Evolutionary conservation across 202 grass and related monocot species (phyloP).

Genomic region (Carex sylvatica): DNA sequence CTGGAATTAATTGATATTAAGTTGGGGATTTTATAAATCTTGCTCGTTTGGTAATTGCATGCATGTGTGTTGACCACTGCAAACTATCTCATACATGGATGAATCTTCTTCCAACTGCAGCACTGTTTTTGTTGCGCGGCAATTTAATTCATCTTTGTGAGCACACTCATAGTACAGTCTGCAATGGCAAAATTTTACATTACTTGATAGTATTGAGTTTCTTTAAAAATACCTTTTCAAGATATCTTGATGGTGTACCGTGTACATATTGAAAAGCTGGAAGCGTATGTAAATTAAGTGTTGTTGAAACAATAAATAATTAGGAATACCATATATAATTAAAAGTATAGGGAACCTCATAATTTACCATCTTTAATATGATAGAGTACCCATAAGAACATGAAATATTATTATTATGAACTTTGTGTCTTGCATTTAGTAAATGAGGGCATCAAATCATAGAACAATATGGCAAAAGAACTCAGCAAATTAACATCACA

Average conservation of each 20-base stretch:
- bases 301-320: background rate
- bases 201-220: background rate
- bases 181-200: background rate
- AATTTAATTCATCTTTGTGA: slow-evolving; percentile 27
- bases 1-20: background rate
- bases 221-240: background rate
- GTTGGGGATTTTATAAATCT: background rate
- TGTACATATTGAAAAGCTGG: background rate
- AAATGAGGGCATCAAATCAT: background rate
- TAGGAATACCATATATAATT: background rate
- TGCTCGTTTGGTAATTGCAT: background rate
- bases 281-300: background rate
- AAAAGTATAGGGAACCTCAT: background rate
- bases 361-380: background rate
- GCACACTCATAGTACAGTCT: slow-evolving; percentile 8
- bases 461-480: background rate
- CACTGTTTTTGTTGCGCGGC: slow-evolving; percentile 22
- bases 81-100: slow-evolving; percentile 13
- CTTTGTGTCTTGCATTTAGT: background rate
- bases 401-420: background rate
- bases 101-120: slow-evolving; percentile 12
- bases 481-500: background rate
- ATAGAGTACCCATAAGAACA: background rate
- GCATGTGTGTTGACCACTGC: slow-evolving; percentile 12
- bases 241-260: background rate